Evolutionary conservation across 2,329 filamentous ascomycete species (phyloP), one percentile per base, ranked within the genome.

Genomic region (Cordyceps javanica): DNA sequence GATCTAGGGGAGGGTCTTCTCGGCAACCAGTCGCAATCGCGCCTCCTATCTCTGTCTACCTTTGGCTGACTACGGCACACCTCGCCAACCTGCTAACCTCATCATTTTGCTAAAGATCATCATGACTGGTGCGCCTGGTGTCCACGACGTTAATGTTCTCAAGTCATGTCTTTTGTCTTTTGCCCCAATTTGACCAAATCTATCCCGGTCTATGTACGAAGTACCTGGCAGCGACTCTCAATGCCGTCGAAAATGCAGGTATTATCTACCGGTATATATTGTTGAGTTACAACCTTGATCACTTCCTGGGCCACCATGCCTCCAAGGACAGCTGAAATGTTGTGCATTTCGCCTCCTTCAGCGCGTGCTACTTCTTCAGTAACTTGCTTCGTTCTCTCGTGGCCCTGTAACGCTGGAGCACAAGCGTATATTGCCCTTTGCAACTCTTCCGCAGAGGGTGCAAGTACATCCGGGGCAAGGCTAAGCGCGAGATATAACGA

Each of bases 281-380:
- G 86, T 67, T 84, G 85, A 13, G 86, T 89, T 65, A 89, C 82
- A 59, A 93, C 83, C 71, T 99, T 99, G 75, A 99, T 95, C 61
- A 93, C 84, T 75, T 99, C 94, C 73, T 99, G 95, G n/a, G 93
- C 91, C 49, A 95, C 88, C 77, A 99, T 88, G 3, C 94, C 95
- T 30, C 94, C 95, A 1, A 87, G 88, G 57, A 96, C 75, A 26
- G 92, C 87, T 32, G 92, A 89, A 57, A 95, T 89, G 69, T 97
- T 97, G 75, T 99, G 94, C 60, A 99, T 76, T 71, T 99, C 95
- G 55, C 86, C 89, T 28, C 90, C 90, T 49, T 84, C 86, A 36
- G 90, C 89, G 60, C 95, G 85, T 34, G 87, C 83, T 44, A 91
- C 78, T 70, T 92, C 89, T 59, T 84, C 75, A 1, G 84, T 80